phyloP scores from a whole-genome alignment of 345 rosid genomes.

The Boechera divaricarpa region DNA sequence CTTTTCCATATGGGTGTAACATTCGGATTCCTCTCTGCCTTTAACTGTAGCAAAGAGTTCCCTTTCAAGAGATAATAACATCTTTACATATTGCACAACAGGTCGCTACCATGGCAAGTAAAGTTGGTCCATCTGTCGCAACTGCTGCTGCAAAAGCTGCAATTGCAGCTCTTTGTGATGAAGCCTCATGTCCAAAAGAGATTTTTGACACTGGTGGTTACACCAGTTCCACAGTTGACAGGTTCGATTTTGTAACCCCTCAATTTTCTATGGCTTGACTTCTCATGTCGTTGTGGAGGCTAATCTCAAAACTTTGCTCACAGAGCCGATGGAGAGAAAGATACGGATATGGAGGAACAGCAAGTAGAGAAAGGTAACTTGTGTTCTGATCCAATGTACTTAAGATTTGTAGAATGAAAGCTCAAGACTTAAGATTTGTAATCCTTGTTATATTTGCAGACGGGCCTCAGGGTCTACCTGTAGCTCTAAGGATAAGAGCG shows the following conservation, averaged over 20 bases:
- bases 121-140: constrained; percentile 66
- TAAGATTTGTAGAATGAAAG: neutral
- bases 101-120: constrained; percentile 72
- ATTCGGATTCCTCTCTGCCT: neutral
- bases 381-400: neutral
- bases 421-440: neutral
- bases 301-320: constrained; percentile 26
- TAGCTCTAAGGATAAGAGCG: constrained; percentile 70
- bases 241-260: constrained; percentile 47
- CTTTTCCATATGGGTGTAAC: neutral
- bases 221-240: constrained; percentile 45
- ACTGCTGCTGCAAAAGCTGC: constrained; percentile 89
- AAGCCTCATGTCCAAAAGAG: constrained; percentile 75
- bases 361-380: constrained; percentile 36
- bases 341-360: constrained; percentile 51
- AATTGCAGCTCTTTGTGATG: constrained; percentile 73
- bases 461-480: constrained; percentile 53
- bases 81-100: constrained; percentile 34
- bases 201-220: constrained; percentile 52
- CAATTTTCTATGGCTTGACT: neutral
- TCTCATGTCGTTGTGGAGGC: neutral
- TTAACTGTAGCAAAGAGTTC: constrained; percentile 11
- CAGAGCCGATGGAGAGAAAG: constrained; percentile 56
- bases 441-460: constrained; percentile 48
- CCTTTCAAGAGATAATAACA: constrained; percentile 14